These are phyloP conservation scores for Neodidymelliopsis sp. DNA, from an alignment of 2,329 filamentous ascomycete species.

Conservation along the genomic window DNA sequence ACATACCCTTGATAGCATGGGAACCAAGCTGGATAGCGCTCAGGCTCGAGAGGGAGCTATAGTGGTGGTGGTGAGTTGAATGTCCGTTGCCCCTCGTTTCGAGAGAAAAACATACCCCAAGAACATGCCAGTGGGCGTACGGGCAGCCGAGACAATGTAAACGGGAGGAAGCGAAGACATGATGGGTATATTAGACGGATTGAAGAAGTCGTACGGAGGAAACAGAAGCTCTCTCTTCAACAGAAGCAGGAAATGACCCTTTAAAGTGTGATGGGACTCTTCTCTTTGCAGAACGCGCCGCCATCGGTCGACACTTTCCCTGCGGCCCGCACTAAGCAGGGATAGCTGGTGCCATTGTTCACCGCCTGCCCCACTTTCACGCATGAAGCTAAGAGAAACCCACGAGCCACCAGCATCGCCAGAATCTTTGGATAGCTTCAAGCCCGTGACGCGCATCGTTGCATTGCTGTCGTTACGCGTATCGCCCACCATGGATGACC, in stretches of 20 bases:
- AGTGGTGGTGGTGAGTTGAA: conserved; percentile 30
- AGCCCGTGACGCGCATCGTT: conserved; percentile 30
- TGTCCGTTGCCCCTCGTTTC: conserved; percentile 31
- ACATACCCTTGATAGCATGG: conserved; percentile 87
- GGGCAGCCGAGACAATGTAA: conserved; percentile 91
- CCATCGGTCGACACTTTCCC: conserved; percentile 25
- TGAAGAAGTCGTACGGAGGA: conserved; percentile 12
- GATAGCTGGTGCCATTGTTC: conserved; percentile 21
- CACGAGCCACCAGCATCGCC: conserved; percentile 27
- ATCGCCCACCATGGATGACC: conserved; percentile 77
- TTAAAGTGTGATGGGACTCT: conserved; percentile 24
- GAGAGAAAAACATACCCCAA: conserved; percentile 71
- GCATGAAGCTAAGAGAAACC: conserved; percentile 12
- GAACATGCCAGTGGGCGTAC: conserved; percentile 94
- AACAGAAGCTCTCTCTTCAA: conserved; percentile 10
- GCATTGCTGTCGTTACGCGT: conserved; percentile 20
- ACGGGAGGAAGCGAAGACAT: conserved; percentile 87
- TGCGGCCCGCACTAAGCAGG: conserved; percentile 20
- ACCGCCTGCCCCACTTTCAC: conserved; percentile 26
- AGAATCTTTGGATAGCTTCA: conserved; percentile 41
- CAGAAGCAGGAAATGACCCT: conserved; percentile 22
- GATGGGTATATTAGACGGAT: conserved; percentile 43
- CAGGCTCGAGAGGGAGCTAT: conserved; percentile 89
- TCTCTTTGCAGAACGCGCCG: conserved; percentile 16
- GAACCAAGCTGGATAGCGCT: conserved; percentile 87